A percentile compares a stretch with the other conserved stretches of the same genome.
phyloP scores from a whole-genome alignment of 768 basidiomycete genomes.

The Boletales sp. region DNA sequence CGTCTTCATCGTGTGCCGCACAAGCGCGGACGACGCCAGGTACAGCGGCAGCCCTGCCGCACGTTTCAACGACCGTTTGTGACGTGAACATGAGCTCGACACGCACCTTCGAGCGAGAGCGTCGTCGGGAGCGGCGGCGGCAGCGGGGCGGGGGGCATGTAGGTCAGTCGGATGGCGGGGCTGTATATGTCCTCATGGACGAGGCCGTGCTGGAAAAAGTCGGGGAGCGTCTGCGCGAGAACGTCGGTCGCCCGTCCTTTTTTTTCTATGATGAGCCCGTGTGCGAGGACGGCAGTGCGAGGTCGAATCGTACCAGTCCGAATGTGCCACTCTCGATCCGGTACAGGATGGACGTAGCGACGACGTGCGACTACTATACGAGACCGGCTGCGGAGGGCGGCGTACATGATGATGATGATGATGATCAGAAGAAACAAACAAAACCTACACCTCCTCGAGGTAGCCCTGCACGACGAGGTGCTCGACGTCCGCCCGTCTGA shows the following conservation, averaged over 20 bases:
- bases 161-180: slow-evolving; percentile 55
- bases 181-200: slow-evolving; percentile 61
- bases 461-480: slow-evolving; percentile 92
- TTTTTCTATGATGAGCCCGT: slow-evolving; percentile 13
- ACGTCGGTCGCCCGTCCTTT: slow-evolving; percentile 70
- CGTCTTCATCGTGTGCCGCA: slow-evolving; percentile 73
- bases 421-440: neutral
- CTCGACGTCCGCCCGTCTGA: slow-evolving; percentile 86
- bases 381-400: too few species aligned
- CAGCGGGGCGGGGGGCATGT: slow-evolving; percentile 64
- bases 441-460: slow-evolving; percentile 66
- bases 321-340: slow-evolving; percentile 77
- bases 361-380: slow-evolving; percentile 11
- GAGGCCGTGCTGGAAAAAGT: slow-evolving; percentile 68
- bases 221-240: slow-evolving; percentile 64
- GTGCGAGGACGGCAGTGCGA: slow-evolving; percentile 1
- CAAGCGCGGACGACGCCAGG: slow-evolving; percentile 62
- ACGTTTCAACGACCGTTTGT: neutral
- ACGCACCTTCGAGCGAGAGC: slow-evolving; percentile 65
- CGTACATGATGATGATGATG: too few species aligned
- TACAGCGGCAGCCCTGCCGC: slow-evolving; percentile 65
- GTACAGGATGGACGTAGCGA: slow-evolving; percentile 25
- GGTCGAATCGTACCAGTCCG: slow-evolving; percentile 53
- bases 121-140: slow-evolving; percentile 70
- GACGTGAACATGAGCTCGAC: too few species aligned